phyloP scores from a whole-genome alignment of 805 yeast species.

The Saturnispora quitensis region DNA sequence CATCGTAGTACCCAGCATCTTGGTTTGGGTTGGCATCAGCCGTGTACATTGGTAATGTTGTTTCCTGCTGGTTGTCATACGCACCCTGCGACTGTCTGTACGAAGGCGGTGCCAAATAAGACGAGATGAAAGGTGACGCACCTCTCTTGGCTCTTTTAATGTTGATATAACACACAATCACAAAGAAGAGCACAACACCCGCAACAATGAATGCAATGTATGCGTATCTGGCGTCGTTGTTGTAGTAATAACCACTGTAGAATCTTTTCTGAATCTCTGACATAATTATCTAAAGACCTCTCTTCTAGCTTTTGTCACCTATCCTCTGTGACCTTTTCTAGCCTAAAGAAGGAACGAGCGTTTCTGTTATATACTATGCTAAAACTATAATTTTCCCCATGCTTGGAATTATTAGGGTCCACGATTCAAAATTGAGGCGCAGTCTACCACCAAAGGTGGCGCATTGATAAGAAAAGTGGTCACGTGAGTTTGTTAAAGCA shows the following conservation, averaged over 20 bases:
- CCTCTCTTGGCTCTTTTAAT: slow-evolving; percentile 41
- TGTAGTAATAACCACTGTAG: neutral
- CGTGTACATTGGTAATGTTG: slow-evolving; percentile 56
- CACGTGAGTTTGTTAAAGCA: neutral
- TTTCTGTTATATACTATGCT: neutral
- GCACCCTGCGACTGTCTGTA: slow-evolving; percentile 54
- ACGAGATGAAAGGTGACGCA: slow-evolving; percentile 59
- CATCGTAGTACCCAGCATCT: slow-evolving; percentile 75
- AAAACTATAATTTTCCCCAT: neutral
- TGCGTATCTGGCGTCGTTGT: slow-evolving; percentile 44
- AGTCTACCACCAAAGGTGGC: neutral
- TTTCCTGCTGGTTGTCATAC: slow-evolving; percentile 28
- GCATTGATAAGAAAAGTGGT: neutral
- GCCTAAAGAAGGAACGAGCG: neutral
- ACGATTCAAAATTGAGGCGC: neutral
- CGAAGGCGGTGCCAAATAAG: slow-evolving; percentile 49
- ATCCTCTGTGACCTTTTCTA: neutral
- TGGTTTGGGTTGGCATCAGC: slow-evolving; percentile 51
- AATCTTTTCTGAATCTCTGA: neutral
- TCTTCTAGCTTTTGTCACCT: neutral
- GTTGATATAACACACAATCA: slow-evolving; percentile 47
- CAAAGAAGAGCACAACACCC: slow-evolving; percentile 36
- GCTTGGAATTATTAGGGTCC: neutral
- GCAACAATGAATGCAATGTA: slow-evolving; percentile 53
- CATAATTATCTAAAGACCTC: neutral